A percentile compares a stretch with the other conserved stretches of the same genome.
phyloP scores from a whole-genome alignment of 192 early-diverging fungal species.

The Entrophospora sp. region DNA sequence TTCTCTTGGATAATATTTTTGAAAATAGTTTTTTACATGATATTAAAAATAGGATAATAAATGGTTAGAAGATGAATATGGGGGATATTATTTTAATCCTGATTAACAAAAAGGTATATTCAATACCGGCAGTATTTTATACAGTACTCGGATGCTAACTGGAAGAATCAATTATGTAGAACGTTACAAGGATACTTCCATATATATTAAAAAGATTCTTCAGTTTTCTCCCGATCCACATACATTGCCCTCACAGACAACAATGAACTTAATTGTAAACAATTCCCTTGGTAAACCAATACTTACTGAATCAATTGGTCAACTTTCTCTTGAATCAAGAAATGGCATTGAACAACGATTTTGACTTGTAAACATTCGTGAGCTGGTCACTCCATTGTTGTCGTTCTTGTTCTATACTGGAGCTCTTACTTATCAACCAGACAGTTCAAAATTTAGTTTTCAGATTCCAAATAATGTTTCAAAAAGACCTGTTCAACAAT shows the following conservation, averaged over 20 bases:
- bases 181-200: background rate
- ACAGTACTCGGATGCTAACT: background rate
- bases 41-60: conserved; percentile 1
- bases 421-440: background rate
- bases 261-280: conserved; percentile 7
- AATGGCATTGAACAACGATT: conserved; percentile 3
- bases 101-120: background rate
- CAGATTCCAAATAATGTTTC: background rate
- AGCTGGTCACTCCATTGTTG: conserved; percentile 1
- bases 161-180: background rate
- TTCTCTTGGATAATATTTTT: conserved; percentile 1
- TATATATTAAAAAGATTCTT: background rate
- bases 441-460: background rate
- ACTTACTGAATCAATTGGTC: background rate
- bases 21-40: background rate
- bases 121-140: background rate
- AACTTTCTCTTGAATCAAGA: background rate
- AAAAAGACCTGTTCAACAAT: background rate
- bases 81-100: background rate
- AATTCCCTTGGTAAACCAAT: conserved; percentile 1
- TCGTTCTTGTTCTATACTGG: conserved; percentile 12
- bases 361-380: background rate
- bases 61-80: conserved; percentile 2
- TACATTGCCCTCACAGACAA: conserved; percentile 7
- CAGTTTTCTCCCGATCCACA: background rate